Conservation (phyloP, 805 yeast genomes). For the Sugiyamaella smithiae region DNA sequence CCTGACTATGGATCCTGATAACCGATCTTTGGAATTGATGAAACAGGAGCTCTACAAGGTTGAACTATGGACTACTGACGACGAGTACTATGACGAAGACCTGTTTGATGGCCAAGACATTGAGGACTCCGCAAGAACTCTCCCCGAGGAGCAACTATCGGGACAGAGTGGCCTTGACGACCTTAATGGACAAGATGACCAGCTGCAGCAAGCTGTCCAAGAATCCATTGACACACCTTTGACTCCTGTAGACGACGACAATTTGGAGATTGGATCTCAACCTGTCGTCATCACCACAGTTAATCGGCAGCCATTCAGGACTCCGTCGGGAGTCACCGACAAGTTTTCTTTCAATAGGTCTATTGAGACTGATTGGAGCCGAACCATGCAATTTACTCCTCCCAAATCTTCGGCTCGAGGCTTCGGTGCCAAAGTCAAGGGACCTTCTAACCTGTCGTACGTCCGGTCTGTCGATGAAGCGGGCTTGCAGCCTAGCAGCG, state of each 20-base stretch:
- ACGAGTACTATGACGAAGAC: slow-evolving; percentile 50
- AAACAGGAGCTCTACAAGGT: slow-evolving; percentile 57
- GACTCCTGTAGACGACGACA: slow-evolving; percentile 1
- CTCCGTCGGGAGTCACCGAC: slow-evolving; percentile 28
- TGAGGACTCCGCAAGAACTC: slow-evolving; percentile 7
- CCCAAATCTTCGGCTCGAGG: slow-evolving; percentile 18
- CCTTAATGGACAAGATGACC: not conserved
- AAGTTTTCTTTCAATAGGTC: slow-evolving; percentile 3
- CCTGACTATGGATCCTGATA: slow-evolving; percentile 80
- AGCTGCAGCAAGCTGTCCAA: not conserved
- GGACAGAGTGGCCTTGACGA: not conserved
- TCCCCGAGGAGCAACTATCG: slow-evolving; percentile 1
- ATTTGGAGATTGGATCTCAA: not conserved
- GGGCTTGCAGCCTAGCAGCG: slow-evolving; percentile 15
- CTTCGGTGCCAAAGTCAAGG: slow-evolving; percentile 12
- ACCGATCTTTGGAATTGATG: slow-evolving; percentile 66
- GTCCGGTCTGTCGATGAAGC: slow-evolving; percentile 15
- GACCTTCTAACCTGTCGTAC: slow-evolving; percentile 15
- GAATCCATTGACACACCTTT: not conserved
- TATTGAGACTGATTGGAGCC: slow-evolving; percentile 22
- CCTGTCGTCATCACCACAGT: slow-evolving; percentile 27
- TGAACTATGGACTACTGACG: slow-evolving; percentile 78
- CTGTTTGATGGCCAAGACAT: slow-evolving; percentile 41
- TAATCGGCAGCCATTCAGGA: slow-evolving; percentile 32
- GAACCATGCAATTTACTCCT: slow-evolving; percentile 33